Evolutionary conservation across 1,284 basidiomycete species (phyloP), one percentile per base, ranked within the genome.

Genomic region (Cystobasidiaceae sp.): DNA sequence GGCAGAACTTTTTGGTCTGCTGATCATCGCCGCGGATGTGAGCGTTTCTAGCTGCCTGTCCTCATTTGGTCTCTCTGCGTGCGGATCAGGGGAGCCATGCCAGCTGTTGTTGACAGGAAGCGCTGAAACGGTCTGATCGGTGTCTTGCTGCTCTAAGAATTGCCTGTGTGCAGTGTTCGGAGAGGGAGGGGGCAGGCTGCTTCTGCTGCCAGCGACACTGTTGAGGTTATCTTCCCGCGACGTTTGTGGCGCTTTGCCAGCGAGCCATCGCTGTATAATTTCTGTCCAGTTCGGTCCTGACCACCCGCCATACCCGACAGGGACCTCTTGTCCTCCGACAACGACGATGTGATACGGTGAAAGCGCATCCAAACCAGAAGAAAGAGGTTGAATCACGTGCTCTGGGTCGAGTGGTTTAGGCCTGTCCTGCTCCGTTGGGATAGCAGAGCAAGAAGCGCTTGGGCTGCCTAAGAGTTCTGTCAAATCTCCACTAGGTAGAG

Each of bases 241-340:
- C 7, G 25, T 30, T 50, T 27, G 25, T 17, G 4, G 5, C 27
- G 9, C 6, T 9, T 3, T 46, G 13, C 54, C 54, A 17, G 54
- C 74, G n/a, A 78, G 71, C 73, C 75, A 78, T 27, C 75, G 71
- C 48, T 78, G 77, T 49, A 77, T 75, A 19, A 75, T 68, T 34
- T 75, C 75, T 30, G 76, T 77, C 78, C 78, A 74, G 60, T 67
- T 21, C 49, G 62, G 58, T 55, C 63, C 41, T 66, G 66, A 33
- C 70, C 70, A 17, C 58, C 69, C 19, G 59, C 44, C 11, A 70
- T 66, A 45, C 66, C 68, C 9, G 41, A 66, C 15, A 13, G 61
- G 57, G 62, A 70, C 70, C 37, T 73, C 72, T 32, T 72, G 71
- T 0, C 68, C 69, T 9, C 67, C 70, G 2, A 74, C 68, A 23